Conservation (phyloP, 1,139 yeast species). For the Ogataea hybrid region DNA sequence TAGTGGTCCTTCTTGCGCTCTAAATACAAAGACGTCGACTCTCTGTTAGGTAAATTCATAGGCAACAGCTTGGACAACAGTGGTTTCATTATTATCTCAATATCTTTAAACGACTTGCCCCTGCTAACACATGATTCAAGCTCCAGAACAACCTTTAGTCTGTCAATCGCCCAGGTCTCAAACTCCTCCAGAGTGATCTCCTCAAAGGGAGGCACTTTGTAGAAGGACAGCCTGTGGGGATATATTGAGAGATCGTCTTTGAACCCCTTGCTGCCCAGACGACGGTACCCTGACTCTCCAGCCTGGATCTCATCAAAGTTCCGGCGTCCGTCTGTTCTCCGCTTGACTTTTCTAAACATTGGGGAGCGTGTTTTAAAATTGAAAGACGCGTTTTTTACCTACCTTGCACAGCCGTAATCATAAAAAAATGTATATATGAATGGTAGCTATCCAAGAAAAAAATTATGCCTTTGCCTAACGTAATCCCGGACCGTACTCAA, state of each 20-base stretch:
- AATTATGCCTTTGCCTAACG: not conserved
- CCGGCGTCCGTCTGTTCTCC: slow-evolving; percentile 73
- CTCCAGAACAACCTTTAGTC: slow-evolving; percentile 79
- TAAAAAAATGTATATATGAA: not conserved
- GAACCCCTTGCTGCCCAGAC: slow-evolving; percentile 18
- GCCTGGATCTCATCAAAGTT: slow-evolving; percentile 51
- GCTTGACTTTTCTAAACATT: slow-evolving; percentile 75
- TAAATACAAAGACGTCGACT: slow-evolving; percentile 29
- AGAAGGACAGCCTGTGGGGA: slow-evolving; percentile 60
- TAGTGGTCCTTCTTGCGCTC: slow-evolving; percentile 89
- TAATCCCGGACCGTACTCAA: slow-evolving; percentile 19
- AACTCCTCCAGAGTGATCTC: slow-evolving; percentile 91
- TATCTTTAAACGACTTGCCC: slow-evolving; percentile 62
- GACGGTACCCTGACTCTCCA: slow-evolving; percentile 5
- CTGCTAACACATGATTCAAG: slow-evolving; percentile 75
- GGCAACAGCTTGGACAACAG: slow-evolving; percentile 66
- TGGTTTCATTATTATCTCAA: slow-evolving; percentile 64
- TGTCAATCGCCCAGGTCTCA: slow-evolving; percentile 93
- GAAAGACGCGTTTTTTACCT: slow-evolving; percentile 4
- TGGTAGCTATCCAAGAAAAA: not conserved
- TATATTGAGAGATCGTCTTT: slow-evolving; percentile 34
- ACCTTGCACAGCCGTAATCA: slow-evolving; percentile 5
- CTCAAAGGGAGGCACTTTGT: slow-evolving; percentile 69
- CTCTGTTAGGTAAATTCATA: slow-evolving; percentile 38
- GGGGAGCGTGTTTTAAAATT: slow-evolving; percentile 2